Conservation (phyloP, 257 asterid genomes). For the Mitragyna speciosa region DNA sequence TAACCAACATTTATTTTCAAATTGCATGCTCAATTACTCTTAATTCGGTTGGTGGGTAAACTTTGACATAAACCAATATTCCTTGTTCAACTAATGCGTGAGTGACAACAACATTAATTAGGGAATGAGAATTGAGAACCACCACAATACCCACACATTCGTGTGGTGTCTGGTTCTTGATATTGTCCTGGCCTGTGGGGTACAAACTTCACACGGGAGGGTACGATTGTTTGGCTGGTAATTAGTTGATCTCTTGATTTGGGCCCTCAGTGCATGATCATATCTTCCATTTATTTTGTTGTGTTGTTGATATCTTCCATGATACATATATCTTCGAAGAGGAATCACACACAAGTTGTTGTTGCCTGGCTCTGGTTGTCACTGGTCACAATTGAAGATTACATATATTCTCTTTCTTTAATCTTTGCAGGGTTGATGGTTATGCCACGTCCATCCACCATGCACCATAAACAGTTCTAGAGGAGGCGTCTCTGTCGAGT, state of each 20-base stretch:
- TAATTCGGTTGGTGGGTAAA: neutral
- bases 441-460: constrained; percentile 29
- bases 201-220: constrained; percentile 15
- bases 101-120: neutral
- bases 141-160: neutral
- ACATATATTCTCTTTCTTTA: neutral
- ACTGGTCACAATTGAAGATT: neutral
- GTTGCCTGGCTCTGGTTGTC: constrained; percentile 17
- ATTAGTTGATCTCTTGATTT: neutral
- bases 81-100: neutral
- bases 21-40: neutral
- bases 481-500: neutral
- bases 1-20: neutral
- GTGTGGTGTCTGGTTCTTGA: constrained; percentile 18
- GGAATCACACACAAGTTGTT: neutral
- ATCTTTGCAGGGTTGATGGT: constrained; percentile 2
- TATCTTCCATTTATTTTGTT: neutral
- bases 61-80: neutral
- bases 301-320: neutral
- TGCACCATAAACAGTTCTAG: constrained; percentile 14
- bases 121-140: neutral
- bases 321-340: neutral
- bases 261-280: neutral
- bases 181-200: constrained; percentile 8
- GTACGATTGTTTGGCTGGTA: constrained; percentile 7